These are phyloP conservation scores for Diaporthe ilicicola DNA, from an alignment of 2,329 filamentous ascomycete genomes.

Conservation along the genomic window DNA sequence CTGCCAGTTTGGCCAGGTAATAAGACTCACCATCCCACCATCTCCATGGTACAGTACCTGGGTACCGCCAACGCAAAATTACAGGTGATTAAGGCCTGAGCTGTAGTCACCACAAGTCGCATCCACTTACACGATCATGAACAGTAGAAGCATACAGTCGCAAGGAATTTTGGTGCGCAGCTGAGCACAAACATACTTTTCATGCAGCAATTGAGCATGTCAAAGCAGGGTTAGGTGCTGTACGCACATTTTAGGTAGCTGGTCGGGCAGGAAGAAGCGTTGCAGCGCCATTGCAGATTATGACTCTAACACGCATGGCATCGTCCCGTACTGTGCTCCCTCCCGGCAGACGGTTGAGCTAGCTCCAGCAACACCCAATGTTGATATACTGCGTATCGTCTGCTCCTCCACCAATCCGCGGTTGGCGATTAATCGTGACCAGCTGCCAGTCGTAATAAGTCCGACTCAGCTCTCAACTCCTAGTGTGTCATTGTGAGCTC, in stretches of 20 bases:
- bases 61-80: not conserved
- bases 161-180: not conserved
- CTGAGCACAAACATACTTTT: not conserved
- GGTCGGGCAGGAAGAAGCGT: not conserved
- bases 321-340: conserved; percentile 4
- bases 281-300: not conserved
- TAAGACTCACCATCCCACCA: not conserved
- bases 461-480: not conserved
- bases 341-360: not conserved
- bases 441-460: not conserved
- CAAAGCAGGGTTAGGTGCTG: not conserved
- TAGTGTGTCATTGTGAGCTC: not conserved
- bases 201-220: not conserved
- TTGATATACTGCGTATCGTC: not conserved
- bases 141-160: not conserved
- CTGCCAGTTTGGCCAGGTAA: not conserved
- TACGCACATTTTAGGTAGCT: no score
- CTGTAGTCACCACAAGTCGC: not conserved
- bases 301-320: conserved; percentile 4
- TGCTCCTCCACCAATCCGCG: conserved; percentile 3
- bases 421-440: conserved; percentile 5
- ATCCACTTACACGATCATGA: not conserved
- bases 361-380: not conserved
- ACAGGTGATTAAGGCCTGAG: not conserved
- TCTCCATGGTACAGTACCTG: not conserved